Conservation (phyloP, 176 grass and related monocot species). For the Microstegium vimineum region DNA sequence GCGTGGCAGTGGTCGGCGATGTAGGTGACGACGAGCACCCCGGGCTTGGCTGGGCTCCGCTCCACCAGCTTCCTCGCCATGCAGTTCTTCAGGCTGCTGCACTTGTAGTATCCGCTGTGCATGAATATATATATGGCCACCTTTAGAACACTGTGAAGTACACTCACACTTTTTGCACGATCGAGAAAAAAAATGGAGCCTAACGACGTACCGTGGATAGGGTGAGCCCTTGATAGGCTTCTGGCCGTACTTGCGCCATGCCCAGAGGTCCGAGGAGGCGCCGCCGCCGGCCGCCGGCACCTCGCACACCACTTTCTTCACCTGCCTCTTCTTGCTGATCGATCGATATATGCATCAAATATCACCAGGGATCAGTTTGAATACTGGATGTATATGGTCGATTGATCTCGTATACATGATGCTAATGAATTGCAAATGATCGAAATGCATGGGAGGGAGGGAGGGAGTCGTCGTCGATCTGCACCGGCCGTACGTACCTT, state of each 20-base stretch:
- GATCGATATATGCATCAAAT: no score
- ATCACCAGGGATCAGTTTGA: no score
- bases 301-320: constrained; percentile 80
- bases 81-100: constrained; percentile 85
- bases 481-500: constrained; percentile 13
- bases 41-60: constrained; percentile 62
- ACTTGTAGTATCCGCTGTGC: constrained; percentile 84
- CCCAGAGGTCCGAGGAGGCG: constrained; percentile 70
- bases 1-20: constrained; percentile 90
- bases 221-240: constrained; percentile 98
- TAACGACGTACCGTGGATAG: constrained; percentile 67
- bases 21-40: constrained; percentile 75
- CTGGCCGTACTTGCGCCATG: constrained; percentile 98
- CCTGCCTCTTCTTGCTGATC: constrained; percentile 70
- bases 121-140: no score
- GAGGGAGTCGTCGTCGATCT: neutral
- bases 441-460: no score
- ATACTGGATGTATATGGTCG: no score
- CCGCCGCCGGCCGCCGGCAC: constrained; percentile 53
- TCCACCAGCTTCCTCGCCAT: constrained; percentile 85
- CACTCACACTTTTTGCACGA: no score
- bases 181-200: no score
- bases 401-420: no score
- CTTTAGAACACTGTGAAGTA: no score
- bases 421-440: neutral